Percentiles rank a stretch among this genome's conserved stretches.
These are phyloP conservation scores for Spergularia marina DNA, from an alignment of 148 eudicot species.

Conservation along the genomic window DNA sequence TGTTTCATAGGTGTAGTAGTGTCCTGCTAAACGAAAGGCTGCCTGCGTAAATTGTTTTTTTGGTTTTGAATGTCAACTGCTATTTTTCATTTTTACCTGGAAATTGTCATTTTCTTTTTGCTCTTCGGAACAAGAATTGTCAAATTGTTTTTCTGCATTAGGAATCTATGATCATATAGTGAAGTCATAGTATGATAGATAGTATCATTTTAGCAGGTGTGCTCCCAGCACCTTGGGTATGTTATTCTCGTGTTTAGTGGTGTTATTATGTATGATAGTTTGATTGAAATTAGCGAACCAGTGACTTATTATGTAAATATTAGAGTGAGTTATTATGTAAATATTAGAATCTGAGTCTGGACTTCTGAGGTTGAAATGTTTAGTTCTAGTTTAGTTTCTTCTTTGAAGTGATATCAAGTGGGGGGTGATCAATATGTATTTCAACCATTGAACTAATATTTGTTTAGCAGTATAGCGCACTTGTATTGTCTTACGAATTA, in stretches of 20 bases:
- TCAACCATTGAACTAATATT: too few relatives aligned
- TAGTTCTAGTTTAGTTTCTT: too few relatives aligned
- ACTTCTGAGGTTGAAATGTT: too few relatives aligned
- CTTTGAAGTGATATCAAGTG: neutral
- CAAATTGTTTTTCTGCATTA: too few relatives aligned
- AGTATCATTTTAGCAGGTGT: slow-evolving; percentile 32
- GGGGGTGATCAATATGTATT: neutral
- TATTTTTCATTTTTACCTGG: neutral
- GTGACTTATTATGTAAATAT: neutral
- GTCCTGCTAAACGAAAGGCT: too few relatives aligned
- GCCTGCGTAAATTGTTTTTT: neutral
- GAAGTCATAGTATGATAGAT: neutral
- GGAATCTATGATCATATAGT: neutral
- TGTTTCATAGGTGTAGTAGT: too few relatives aligned
- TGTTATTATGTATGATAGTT: neutral
- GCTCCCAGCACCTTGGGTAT: slow-evolving; percentile 85
- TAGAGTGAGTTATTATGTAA: neutral
- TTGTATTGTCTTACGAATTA: too few relatives aligned
- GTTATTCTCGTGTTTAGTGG: neutral
- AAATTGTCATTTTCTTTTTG: neutral
- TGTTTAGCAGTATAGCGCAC: too few relatives aligned
- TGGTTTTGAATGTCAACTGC: neutral
- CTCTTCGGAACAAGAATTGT: too few relatives aligned
- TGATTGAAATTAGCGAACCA: neutral
- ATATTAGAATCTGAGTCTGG: neutral